These are phyloP conservation scores for Monilinia fructigena DNA, from an alignment of 2,329 filamentous ascomycete species.

Conservation along the genomic window DNA sequence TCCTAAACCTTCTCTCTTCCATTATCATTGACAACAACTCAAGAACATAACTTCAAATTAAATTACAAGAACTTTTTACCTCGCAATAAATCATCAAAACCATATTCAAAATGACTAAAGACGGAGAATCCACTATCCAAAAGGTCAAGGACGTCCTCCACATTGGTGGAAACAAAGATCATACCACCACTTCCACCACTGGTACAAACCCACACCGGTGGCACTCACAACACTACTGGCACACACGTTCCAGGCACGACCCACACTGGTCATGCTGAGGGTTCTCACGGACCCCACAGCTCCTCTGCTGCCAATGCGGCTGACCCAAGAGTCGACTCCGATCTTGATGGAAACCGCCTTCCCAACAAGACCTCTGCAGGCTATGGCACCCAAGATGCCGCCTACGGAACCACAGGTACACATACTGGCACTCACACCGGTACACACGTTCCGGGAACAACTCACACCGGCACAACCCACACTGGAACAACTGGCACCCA, in stretches of 20 bases:
- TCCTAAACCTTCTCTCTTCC: neutral
- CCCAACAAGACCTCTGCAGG: constrained; percentile 17
- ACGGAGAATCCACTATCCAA: constrained; percentile 43
- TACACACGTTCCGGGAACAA: neutral
- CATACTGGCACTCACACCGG: constrained; percentile 11
- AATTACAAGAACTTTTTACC: neutral
- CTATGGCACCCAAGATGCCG: constrained; percentile 18
- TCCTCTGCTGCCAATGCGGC: constrained; percentile 41
- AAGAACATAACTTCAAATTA: constrained; percentile 1
- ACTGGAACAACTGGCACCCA: neutral
- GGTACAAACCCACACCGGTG: constrained; percentile 5
- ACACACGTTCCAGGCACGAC: constrained; percentile 8
- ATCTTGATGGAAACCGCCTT: constrained; percentile 41
- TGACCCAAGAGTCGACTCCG: constrained; percentile 53
- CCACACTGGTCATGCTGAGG: constrained; percentile 16
- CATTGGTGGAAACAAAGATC: constrained; percentile 12
- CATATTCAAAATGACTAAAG: constrained; percentile 42
- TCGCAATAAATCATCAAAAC: constrained; percentile 13
- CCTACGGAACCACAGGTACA: constrained; percentile 3
- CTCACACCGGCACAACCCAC: neutral
- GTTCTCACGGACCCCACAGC: constrained; percentile 6
- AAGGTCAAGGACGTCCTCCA: constrained; percentile 49
- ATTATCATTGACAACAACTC: constrained; percentile 5
- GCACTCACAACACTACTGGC: constrained; percentile 23
- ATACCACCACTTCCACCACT: neutral